Base-by-base conservation (phyloP, 768 basidiomycete genomes). In the Tricholoma furcatifolium region DNA sequence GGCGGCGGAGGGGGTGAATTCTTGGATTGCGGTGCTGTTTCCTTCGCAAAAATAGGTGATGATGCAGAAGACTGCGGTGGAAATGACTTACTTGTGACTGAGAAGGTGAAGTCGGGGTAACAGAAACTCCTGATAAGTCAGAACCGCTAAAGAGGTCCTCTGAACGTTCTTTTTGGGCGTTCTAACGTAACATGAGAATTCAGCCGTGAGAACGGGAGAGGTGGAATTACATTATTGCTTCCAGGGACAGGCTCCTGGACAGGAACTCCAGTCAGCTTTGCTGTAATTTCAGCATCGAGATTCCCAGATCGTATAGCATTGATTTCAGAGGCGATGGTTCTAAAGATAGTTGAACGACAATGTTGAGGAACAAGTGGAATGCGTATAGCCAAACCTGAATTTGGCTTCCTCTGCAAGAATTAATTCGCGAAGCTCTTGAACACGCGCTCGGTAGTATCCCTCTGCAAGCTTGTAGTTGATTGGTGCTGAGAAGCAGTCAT, bases 341-440 rank as follows among this genome's bases (percentile, higher is more conserved):
- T 92, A 46, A 21, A 54, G 6, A 23, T 15, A 27, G 6, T 17
- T 34, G 14, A 34, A 47, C 14, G 54, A 52, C 6, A n/a, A n/a
- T n/a, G n/a, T n/a, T n/a, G 34, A 47, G 18, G 23, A 43, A n/a
- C 9, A 11, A 30, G 31, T n/a, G 38, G 12, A 15, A 15, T 21
- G 27, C 31, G 5, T n/a, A 27, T 7, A 6, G 12, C 61, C 78
- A 23, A 63, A 87, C 90, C 83, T 90, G 80, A 94, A 97, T 52
- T 80, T 83, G 24, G 70, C 66, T 70, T 96, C 94, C 64, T 94
- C 88, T 1, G 71, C 76, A 30, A 76, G 62, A 36, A 97, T 91
- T 40, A 85, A 75, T n/a, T 74, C 75, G 51, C 83, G 81, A 3
- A 97, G 73, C 60, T 96, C 89, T 15, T 77, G 64, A 34, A 92